A percentile compares a stretch with the other conserved stretches of the same genome.
phyloP scores from a whole-genome alignment of 2,329 filamentous ascomycete species.

The Fusarium fracticaudum region DNA sequence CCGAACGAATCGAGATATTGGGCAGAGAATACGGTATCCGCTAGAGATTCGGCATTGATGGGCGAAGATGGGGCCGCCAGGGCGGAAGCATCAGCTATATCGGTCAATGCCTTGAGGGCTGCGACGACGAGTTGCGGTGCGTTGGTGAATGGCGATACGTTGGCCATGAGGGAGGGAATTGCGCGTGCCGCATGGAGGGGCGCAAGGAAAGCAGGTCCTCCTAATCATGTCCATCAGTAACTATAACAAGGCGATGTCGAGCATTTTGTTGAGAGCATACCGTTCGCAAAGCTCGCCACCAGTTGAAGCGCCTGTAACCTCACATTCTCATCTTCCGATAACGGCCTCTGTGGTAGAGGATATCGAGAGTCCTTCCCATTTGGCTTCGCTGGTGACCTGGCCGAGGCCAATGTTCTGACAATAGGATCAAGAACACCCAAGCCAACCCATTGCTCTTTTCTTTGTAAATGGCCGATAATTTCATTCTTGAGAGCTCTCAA shows the following conservation, averaged over 20 bases:
- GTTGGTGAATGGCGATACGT: constrained; percentile 72
- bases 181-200: constrained; percentile 76
- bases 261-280: constrained; percentile 58
- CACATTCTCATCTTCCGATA: constrained; percentile 72
- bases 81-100: constrained; percentile 72
- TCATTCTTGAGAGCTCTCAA: constrained; percentile 86
- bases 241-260: neutral
- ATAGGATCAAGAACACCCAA: constrained; percentile 73
- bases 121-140: constrained; percentile 75
- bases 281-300: constrained; percentile 85
- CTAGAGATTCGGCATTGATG: constrained; percentile 61
- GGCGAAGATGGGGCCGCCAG: constrained; percentile 62
- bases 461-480: constrained; percentile 85
- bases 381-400: constrained; percentile 45
- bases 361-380: constrained; percentile 53
- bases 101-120: constrained; percentile 77
- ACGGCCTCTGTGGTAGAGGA: constrained; percentile 47
- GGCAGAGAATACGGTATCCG: constrained; percentile 71
- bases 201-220: constrained; percentile 79
- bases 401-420: constrained; percentile 56
- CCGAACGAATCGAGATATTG: constrained; percentile 70
- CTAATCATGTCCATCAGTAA: constrained; percentile 56
- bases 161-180: constrained; percentile 75
- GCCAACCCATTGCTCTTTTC: constrained; percentile 82
- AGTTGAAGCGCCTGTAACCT: constrained; percentile 84